Base-by-base conservation (phyloP, 1,139 yeast species). In the Blastobotrys ciferrii region DNA sequence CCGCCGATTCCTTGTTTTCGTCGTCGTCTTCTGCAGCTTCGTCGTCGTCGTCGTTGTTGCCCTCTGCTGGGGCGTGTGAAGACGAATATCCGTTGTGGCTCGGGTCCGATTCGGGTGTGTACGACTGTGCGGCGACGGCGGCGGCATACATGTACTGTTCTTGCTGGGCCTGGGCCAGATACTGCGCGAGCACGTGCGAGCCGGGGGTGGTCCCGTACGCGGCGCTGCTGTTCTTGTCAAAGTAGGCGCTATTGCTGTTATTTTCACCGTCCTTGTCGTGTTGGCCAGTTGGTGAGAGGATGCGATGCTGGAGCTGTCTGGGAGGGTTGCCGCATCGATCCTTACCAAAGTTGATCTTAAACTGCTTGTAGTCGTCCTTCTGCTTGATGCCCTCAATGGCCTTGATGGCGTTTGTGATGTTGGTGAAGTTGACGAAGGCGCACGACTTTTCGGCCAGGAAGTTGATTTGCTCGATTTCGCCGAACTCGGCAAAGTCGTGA, bases 391-490 rank as follows among this genome's bases (percentile, higher is more conserved):
- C 80, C 49, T 81, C 82, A 58, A 91, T 84, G 2, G 96, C 96
- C 52, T 83, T 80, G 58, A 91, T 87, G 4, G 97, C 96, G 60
- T 85, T 83, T 45, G 85, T 79, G 58, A 92, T 87, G 65, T 87
- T 85, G 40, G 94, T 86, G 63, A 88, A 92, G 66, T 92, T 92
- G 52, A 92, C 83, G 68, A 92, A 92, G 2, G 95, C 97, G 72
- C 98, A 91, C 54, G 84, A 83, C 57, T 86, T 88, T 63, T 87
- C 95, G 17, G 76, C 74, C 56, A 92, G 75, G 61, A 83, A 87
- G 65, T 92, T 91, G 62, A 92, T 87, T 69, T 91, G 98, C 69
- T 92, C 98, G 58, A 91, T 85, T 58, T 87, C 96, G 36, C 98
- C 98, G 70, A 79, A 89, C 57, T 81, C 82, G 18, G 83, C 74